These are phyloP conservation scores for Fabrea salina DNA, from an alignment of 169 alveolate genomes.

Conservation along the genomic window DNA sequence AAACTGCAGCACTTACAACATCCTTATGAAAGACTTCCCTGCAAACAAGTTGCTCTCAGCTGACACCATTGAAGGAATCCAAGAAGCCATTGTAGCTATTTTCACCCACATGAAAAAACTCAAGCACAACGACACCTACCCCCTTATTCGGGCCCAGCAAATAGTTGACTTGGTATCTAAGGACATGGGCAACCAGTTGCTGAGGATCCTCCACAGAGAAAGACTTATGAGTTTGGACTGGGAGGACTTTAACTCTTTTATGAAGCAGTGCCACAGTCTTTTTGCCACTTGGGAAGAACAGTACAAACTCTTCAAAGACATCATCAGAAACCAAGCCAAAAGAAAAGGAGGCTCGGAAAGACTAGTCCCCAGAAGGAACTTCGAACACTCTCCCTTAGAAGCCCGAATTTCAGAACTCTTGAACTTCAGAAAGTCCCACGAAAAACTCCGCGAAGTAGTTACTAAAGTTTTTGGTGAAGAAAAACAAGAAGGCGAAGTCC, in stretches of 20 bases:
- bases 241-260: conserved; percentile 80
- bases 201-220: conserved; percentile 71
- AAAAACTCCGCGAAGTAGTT: conserved; percentile 89
- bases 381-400: conserved; percentile 83
- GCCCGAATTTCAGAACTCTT: conserved; percentile 88
- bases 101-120: conserved; percentile 89
- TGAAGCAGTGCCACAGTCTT: conserved; percentile 82
- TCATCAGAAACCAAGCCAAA: conserved; percentile 78
- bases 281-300: conserved; percentile 93
- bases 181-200: conserved; percentile 83
- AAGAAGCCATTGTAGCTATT: conserved; percentile 86
- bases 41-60: conserved; percentile 91
- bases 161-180: conserved; percentile 91
- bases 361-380: conserved; percentile 80
- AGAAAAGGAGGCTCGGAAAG: conserved; percentile 85
- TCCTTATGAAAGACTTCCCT: conserved; percentile 95
- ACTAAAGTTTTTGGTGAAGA: conserved; percentile 59
- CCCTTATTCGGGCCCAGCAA: conserved; percentile 85
- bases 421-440: conserved; percentile 91
- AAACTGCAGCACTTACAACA: conserved; percentile 86
- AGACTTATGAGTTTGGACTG: conserved; percentile 83
- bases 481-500: conserved; percentile 54
- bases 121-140: conserved; percentile 85
- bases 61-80: conserved; percentile 81
- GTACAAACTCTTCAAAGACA: conserved; percentile 85